Evolutionary conservation across 352 stramenopile genomes (phyloP).

Genomic region (Pythium rhizo-oryzae): DNA sequence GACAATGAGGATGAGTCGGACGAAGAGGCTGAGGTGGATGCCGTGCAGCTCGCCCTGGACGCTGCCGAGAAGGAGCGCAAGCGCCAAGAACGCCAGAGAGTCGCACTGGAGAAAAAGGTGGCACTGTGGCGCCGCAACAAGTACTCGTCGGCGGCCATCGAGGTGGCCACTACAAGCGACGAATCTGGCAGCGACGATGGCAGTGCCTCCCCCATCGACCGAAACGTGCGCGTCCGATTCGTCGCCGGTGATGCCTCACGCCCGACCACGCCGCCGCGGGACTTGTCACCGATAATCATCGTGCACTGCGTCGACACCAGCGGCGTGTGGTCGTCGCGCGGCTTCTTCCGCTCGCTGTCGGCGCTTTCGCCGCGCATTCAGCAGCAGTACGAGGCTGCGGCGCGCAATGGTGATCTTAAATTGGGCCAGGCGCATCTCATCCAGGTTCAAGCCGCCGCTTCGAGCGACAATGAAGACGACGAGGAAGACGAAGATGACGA

Average conservation of each 20-base stretch:
- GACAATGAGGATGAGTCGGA: constrained; percentile 38
- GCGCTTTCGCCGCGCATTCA: constrained; percentile 52
- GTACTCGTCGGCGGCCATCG: constrained; percentile 57
- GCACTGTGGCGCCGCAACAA: constrained; percentile 62
- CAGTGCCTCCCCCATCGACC: constrained; percentile 7
- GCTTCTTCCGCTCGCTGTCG: constrained; percentile 74
- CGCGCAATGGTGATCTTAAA: constrained; percentile 64
- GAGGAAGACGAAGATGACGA: not conserved
- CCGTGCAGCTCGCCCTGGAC: constrained; percentile 21
- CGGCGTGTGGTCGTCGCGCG: constrained; percentile 66
- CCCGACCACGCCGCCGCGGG: constrained; percentile 26
- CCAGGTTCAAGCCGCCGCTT: constrained; percentile 27
- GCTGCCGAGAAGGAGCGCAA: constrained; percentile 40
- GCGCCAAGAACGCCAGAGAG: constrained; percentile 45
- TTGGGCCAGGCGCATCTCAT: constrained; percentile 75
- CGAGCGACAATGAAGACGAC: not conserved
- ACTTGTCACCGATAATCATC: constrained; percentile 40
- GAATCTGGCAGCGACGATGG: constrained; percentile 16
- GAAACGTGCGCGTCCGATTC: constrained; percentile 42
- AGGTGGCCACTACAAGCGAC: not conserved
- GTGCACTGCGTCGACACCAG: constrained; percentile 82
- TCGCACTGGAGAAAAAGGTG: constrained; percentile 49
- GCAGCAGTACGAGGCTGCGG: constrained; percentile 63
- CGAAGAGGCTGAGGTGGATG: constrained; percentile 23
- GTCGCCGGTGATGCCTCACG: constrained; percentile 62